Evolutionary conservation across 1,284 basidiomycete genomes (phyloP), one percentile per base, ranked within the genome.

Genomic region (Ganoderma meredithae): DNA sequence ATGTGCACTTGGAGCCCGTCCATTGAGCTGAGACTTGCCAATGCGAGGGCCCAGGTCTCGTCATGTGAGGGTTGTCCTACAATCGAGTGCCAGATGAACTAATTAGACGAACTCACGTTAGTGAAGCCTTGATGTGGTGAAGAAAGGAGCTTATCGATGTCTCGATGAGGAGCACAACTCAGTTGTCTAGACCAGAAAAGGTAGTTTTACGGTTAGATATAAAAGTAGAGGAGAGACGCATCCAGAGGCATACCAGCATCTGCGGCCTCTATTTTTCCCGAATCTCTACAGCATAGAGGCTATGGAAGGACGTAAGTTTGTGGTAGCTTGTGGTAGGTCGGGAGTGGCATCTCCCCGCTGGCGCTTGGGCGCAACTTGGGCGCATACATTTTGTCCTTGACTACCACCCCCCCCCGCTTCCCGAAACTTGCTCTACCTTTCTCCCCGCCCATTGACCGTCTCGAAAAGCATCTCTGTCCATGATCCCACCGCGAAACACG

Each of bases 401-500:
- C 52, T 17, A 55, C 52, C 52, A 55, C 31, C 47, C 12, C 8
- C 9, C 27, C 13, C 27, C 31, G 12, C 13, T 25, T 6, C 27
- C 10, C 52, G 31, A 19, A 7, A 6, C 36, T 36, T 36, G 36
- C 36, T 36, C 36, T 36, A 9, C 6, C 36, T 36, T 6, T 36
- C 36, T 36, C 36, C 6, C 36, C 9, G 6, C 7, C 36, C 36
- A 36, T 9, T 6, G 9, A 36, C 6, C 15, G 1, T 31, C 27
- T 33, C 19, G 44, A 19, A 8, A 19, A 1, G 17, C 13, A 12
- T 0, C 8, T n/a, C 4, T 10, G 13, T 12, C 9, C n/a, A 60
- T 60, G 59, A 40, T 1, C 5, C 33, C 59, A 43, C 55, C 67
- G 7, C 47, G 58, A n/a, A 63, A 62, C 12, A 39, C 47, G 5